These are phyloP conservation scores for Myxozyma neotropica DNA, from an alignment of 805 yeast genomes.

Conservation along the genomic window DNA sequence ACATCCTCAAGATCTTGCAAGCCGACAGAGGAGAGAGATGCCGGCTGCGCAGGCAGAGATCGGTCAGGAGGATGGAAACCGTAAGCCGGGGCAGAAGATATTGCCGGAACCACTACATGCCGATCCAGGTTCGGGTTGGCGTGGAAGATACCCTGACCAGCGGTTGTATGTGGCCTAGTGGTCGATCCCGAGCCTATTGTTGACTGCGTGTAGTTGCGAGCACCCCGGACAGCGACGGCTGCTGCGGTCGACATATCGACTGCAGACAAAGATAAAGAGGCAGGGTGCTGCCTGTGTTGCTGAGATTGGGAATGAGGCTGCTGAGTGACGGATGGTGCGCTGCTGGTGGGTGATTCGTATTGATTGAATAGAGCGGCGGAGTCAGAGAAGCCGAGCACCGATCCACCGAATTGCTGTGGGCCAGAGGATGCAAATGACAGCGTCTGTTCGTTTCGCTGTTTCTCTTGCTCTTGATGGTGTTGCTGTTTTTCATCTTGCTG, in stretches of 20 bases:
- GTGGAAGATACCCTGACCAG: slow-evolving; percentile 24
- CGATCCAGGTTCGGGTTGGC: slow-evolving; percentile 30
- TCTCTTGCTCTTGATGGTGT: not conserved
- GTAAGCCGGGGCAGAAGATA: not conserved
- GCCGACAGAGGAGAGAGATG: not conserved
- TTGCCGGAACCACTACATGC: slow-evolving; percentile 6
- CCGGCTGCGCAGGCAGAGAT: slow-evolving; percentile 12
- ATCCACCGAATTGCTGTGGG: not conserved
- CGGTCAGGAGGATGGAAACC: slow-evolving; percentile 20
- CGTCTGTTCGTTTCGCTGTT: not conserved
- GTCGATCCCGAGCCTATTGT: slow-evolving; percentile 1
- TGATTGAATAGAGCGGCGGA: slow-evolving; percentile 4
- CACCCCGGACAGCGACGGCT: slow-evolving; percentile 29
- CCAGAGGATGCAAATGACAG: not conserved
- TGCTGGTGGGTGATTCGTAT: not conserved
- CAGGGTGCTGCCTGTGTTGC: not conserved
- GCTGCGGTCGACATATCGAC: slow-evolving; percentile 26
- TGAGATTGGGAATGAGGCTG: not conserved
- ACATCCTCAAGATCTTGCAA: slow-evolving; percentile 16
- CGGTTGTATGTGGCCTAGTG: not conserved
- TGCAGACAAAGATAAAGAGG: not conserved
- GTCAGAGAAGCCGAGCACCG: slow-evolving; percentile 6
- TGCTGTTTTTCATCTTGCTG: not conserved
- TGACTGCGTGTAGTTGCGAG: slow-evolving; percentile 6
- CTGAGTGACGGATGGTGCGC: not conserved